Conservation (phyloP, 345 rosid species). For the Populus euphratica region DNA sequence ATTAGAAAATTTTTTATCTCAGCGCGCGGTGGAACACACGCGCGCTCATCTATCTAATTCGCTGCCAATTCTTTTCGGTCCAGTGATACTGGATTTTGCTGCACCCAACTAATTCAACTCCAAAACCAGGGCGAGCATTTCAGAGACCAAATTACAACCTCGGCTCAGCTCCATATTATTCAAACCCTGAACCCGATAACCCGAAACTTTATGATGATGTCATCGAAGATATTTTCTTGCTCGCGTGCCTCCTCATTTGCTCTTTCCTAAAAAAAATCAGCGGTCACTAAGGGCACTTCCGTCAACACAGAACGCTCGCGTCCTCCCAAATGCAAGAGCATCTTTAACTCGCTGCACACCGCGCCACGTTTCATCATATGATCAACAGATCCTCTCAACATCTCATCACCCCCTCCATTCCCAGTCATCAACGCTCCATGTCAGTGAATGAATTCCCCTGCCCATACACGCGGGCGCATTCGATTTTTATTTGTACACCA, state of each 20-base stretch:
- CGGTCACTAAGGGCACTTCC: not conserved
- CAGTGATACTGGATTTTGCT: no score
- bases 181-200: not conserved
- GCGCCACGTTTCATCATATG: constrained; percentile 31
- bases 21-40: no score
- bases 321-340: not conserved
- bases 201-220: not conserved
- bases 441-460: not conserved
- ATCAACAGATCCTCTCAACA: not conserved
- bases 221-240: constrained; percentile 12
- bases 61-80: no score
- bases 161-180: not conserved
- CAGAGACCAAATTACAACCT: not conserved
- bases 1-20: no score
- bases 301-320: not conserved
- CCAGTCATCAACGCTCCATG: constrained; percentile 15
- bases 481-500: not conserved
- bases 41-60: no score
- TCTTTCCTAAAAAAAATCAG: not conserved
- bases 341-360: constrained; percentile 31
- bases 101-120: no score
- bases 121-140: not conserved
- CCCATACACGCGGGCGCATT: not conserved
- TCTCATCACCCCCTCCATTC: not conserved
- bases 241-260: not conserved